Percentiles rank a stretch among this genome's conserved stretches.
Evolutionary conservation across 2,329 filamentous ascomycete genomes (phyloP).

Genomic region (Alternaria gansuensis): DNA sequence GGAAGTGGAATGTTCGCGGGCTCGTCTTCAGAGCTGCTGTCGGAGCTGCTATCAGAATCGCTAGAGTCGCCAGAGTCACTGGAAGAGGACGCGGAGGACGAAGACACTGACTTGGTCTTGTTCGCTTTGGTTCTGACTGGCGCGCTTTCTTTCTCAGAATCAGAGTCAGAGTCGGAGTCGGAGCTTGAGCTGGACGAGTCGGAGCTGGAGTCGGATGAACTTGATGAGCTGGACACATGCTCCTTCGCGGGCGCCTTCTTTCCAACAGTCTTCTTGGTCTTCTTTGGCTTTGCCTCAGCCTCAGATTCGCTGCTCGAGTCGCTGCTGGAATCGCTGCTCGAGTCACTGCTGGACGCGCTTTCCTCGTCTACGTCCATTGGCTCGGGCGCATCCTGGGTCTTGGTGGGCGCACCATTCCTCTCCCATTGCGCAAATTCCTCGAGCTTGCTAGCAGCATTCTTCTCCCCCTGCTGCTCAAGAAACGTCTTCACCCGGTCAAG

Average conservation of each 20-base stretch:
- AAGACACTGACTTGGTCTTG: slow-evolving; percentile 21
- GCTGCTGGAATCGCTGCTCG: slow-evolving; percentile 34
- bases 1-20: slow-evolving; percentile 41
- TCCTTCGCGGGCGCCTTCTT: slow-evolving; percentile 28
- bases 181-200: slow-evolving; percentile 34
- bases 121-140: slow-evolving; percentile 38
- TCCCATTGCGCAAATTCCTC: slow-evolving; percentile 45
- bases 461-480: slow-evolving; percentile 47
- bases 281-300: slow-evolving; percentile 39
- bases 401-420: slow-evolving; percentile 21
- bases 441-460: slow-evolving; percentile 42
- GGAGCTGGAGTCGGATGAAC: slow-evolving; percentile 27
- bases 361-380: slow-evolving; percentile 46
- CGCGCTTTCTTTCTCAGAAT: slow-evolving; percentile 53
- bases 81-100: slow-evolving; percentile 25
- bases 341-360: slow-evolving; percentile 37
- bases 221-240: slow-evolving; percentile 28
- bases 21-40: slow-evolving; percentile 37
- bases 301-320: slow-evolving; percentile 46
- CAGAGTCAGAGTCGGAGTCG: slow-evolving; percentile 27
- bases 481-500: slow-evolving; percentile 49
- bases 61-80: slow-evolving; percentile 34
- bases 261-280: slow-evolving; percentile 21
- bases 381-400: slow-evolving; percentile 30
- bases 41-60: slow-evolving; percentile 26